A percentile compares a stretch with the other conserved stretches of the same genome.
These are phyloP conservation scores for Aspergillus eucalypticola DNA, from an alignment of 2,329 filamentous ascomycete species.

Conservation along the genomic window DNA sequence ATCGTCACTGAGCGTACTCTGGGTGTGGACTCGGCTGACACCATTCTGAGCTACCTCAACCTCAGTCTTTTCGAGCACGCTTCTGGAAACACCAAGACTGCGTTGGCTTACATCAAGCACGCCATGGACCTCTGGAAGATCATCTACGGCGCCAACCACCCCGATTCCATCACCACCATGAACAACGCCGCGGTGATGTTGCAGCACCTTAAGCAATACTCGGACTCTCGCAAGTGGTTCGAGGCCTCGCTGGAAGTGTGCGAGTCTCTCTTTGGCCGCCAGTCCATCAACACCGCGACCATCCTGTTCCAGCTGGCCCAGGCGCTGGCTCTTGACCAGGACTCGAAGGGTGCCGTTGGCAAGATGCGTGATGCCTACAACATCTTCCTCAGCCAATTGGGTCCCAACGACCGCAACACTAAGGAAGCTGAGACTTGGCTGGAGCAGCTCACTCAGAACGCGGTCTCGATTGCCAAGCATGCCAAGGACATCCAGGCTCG, in stretches of 20 bases:
- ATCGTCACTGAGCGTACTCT: constrained; percentile 94
- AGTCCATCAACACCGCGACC: constrained; percentile 90
- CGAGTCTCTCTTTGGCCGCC: constrained; percentile 83
- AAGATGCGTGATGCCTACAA: constrained; percentile 97
- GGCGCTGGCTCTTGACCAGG: constrained; percentile 90
- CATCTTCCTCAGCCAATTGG: constrained; percentile 86
- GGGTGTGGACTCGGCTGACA: constrained; percentile 90
- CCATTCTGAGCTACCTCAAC: constrained; percentile 93
- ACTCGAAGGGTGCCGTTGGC: constrained; percentile 85
- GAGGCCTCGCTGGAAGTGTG: constrained; percentile 88
- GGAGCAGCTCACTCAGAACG: constrained; percentile 92
- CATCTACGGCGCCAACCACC: constrained; percentile 89
- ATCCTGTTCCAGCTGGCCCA: constrained; percentile 97
- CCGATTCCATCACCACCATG: constrained; percentile 96
- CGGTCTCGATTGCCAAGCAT: constrained; percentile 90
- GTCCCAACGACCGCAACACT: constrained; percentile 90
- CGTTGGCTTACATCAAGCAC: constrained; percentile 87
- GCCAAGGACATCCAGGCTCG: constrained; percentile 81
- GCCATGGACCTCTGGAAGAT: constrained; percentile 95
- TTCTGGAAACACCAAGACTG: constrained; percentile 81
- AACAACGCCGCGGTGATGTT: constrained; percentile 99
- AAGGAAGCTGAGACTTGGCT: constrained; percentile 98
- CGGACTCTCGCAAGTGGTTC: constrained; percentile 95
- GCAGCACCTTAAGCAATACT: constrained; percentile 90
- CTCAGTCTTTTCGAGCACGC: constrained; percentile 92